Evolutionary conservation across 306 rosid species (phyloP), one percentile per base, ranked within the genome.

Genomic region (Lathyrus oleraceus): DNA sequence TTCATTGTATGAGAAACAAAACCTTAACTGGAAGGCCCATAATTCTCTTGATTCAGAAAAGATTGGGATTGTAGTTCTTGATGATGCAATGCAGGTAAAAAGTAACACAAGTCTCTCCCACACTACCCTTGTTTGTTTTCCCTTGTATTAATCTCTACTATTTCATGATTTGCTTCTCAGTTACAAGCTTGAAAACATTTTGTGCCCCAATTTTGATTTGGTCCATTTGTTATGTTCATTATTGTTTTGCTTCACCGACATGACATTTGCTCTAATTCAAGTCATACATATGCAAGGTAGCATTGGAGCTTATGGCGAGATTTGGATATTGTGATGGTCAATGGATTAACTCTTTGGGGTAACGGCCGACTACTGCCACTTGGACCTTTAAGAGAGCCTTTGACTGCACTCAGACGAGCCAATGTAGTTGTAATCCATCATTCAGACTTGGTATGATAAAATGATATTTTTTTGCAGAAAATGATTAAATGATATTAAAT

Each of bases 11-110:
- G 80, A 79, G 17, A 78, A 74, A 27, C 74, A 70, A 53, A 36
- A 68, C 67, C 65, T 58, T 71, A 69, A 65, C 8, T 23, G 7
- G 59, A 71, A 77, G 69, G 72, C 13, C 40, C 72, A 75, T 5
- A 67, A 43, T 76, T 71, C 45, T 79, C 67, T 51, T 28, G 19
- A 71, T 53, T 87, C 88, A 20, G 83, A 76, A 77, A 80, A 80
- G 71, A 78, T 87, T 71, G 96, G 96, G 65, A 83, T 75, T 38
- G 32, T 83, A 35, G 82, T 90, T 73, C 88, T 94, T 15, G 97
- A 94, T 75, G 98, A 90, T 81, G 97, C 96, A 65, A 90, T 90
- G 98, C 96, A 93, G 96, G 98, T 90, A 81, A 93, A 81, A 93
- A 91, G 98, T 90, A 81, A 14, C 30, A 13, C 23, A 48, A 58